These are phyloP conservation scores for Tricladium varicosporioides DNA, from an alignment of 2,329 filamentous ascomycete genomes.

Conservation along the genomic window DNA sequence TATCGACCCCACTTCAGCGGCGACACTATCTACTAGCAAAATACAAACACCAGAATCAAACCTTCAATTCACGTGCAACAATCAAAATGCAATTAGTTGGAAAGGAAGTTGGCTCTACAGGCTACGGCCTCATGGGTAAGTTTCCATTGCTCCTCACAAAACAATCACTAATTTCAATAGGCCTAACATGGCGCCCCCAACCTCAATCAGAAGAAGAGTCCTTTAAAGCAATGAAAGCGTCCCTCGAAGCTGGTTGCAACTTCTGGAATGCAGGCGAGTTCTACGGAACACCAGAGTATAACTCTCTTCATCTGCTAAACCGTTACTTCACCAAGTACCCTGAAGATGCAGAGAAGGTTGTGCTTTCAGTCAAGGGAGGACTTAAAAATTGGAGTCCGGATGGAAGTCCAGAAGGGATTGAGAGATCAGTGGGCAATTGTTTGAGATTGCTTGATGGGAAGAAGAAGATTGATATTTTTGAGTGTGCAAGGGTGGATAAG, in stretches of 20 bases:
- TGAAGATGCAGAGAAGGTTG: conserved; percentile 59
- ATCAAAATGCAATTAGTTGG: conserved; percentile 7
- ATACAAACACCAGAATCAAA: no score
- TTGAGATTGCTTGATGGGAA: conserved; percentile 46
- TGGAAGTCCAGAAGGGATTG: conserved; percentile 52
- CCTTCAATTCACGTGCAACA: neutral
- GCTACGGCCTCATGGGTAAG: conserved; percentile 16
- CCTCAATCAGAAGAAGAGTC: conserved; percentile 43
- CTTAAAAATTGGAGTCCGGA: conserved; percentile 42
- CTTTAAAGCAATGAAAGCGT: conserved; percentile 53
- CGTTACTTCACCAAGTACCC: conserved; percentile 62
- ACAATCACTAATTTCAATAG: conserved; percentile 6
- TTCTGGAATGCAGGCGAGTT: conserved; percentile 64
- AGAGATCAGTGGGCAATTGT: conserved; percentile 57
- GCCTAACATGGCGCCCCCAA: conserved; percentile 29
- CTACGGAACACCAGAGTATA: conserved; percentile 58
- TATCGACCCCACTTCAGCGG: no score
- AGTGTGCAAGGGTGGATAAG: conserved; percentile 46
- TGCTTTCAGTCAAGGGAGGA: conserved; percentile 62
- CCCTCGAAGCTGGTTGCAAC: conserved; percentile 43
- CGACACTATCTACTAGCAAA: no score
- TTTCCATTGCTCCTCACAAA: neutral
- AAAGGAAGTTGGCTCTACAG: conserved; percentile 16
- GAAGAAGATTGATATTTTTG: conserved; percentile 55
- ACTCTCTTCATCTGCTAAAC: conserved; percentile 57